phyloP scores from a whole-genome alignment of 2,329 filamentous ascomycete species.

The Clathrospora elynae region DNA sequence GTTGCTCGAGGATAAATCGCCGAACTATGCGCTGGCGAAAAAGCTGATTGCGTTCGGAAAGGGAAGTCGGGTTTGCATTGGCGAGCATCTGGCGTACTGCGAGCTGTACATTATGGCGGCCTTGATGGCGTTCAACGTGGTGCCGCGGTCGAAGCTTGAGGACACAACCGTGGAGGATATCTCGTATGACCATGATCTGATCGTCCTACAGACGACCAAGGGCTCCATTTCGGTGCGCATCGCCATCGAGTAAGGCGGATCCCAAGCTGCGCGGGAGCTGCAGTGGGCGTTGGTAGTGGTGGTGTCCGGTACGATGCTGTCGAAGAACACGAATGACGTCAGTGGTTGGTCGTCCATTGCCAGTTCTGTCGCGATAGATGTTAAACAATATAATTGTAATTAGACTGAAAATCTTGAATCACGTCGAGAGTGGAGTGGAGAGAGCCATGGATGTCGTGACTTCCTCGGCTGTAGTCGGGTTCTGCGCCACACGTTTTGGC shows the following conservation, averaged over 20 bases:
- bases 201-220: conserved; percentile 33
- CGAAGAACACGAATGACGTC: too few species aligned
- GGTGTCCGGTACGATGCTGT: too few species aligned
- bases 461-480: too few species aligned
- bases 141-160: conserved; percentile 30
- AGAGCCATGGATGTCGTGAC: too few species aligned
- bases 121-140: conserved; percentile 26
- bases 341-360: too few species aligned
- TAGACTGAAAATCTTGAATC: too few species aligned
- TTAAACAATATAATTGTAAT: too few species aligned
- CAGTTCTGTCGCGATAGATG: too few species aligned
- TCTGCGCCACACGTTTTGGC: too few species aligned
- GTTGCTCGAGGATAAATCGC: conserved; percentile 29
- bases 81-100: conserved; percentile 38
- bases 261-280: background rate
- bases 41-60: conserved; percentile 37
- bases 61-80: conserved; percentile 38
- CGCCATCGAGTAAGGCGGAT: conserved; percentile 23
- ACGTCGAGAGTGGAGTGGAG: too few species aligned
- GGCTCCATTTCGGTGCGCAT: conserved; percentile 33
- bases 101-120: conserved; percentile 34
- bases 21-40: conserved; percentile 27
- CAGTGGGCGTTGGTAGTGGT: too few species aligned
- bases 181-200: conserved; percentile 32
- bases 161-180: conserved; percentile 33